Base-by-base conservation (phyloP, 2,329 filamentous ascomycete genomes). In the Dissoconium aciculare region DNA sequence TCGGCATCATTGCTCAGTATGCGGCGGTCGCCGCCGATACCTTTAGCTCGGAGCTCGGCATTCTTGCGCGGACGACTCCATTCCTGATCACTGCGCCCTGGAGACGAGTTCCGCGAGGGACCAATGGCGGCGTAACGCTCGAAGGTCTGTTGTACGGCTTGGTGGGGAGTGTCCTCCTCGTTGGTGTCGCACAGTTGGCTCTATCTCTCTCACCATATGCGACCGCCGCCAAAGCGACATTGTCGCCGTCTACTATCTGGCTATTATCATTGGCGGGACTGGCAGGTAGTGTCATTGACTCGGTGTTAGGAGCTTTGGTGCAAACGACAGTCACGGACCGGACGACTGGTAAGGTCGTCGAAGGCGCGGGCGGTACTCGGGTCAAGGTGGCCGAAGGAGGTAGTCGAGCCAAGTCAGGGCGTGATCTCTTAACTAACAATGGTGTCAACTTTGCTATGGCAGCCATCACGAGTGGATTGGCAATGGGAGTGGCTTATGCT, bases 401-500 rank as follows among this genome's bases (percentile, higher is more conserved):
- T 3, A 46, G 43, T 17, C 40, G 49, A 45, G 60, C 58, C 57
- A 69, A 80, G 56, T 78, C 63, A 43, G 83, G 73, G 51, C 30
- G 64, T 59, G 69, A 93, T 51, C 53, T 91, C 38, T 62, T 98
- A 34, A 84, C 92, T 55, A 98, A 98, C 55, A 98, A 98, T 54
- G 79, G 81, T 32, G 84, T 98, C 45, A 98, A 98, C 54, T 71
- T 94, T 35, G 54, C 87, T 34, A 95, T 94, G 87, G 85, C 87
- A 0, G 66, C 71, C 10, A 64, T 65, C 4, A 85, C 92, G 70
- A 93, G 81, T 51, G 41, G 84, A 11, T 71, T 76, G 4, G 79
- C 75, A 4, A 91, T 95, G 71, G 62, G 59, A 0, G 56, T 71
- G 17, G 73, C 47, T 12, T 40, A 32, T 25, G 30, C 34, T 28